Percentiles rank a stretch among this genome's conserved stretches.
These are phyloP conservation scores for Neurospora terricola DNA, from an alignment of 495 filamentous ascomycete genomes.

Conservation along the genomic window DNA sequence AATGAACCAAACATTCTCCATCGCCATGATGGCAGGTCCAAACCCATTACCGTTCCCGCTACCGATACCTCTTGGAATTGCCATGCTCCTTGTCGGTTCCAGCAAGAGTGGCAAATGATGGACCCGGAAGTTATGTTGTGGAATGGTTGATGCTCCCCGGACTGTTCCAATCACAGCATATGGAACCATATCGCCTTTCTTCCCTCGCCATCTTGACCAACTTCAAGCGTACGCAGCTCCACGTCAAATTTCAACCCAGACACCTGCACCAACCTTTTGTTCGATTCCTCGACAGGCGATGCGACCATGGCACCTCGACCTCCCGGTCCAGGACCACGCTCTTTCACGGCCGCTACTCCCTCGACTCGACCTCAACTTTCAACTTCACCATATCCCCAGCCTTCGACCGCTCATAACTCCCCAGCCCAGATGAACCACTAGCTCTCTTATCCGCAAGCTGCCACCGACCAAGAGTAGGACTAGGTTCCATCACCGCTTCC, in stretches of 20 bases:
- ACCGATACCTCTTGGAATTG: conserved; percentile 15
- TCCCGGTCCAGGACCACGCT: background rate
- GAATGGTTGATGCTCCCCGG: background rate
- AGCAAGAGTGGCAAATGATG: background rate
- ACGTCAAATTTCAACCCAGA: conserved; percentile 19
- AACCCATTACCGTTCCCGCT: conserved; percentile 17
- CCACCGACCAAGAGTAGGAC: conserved; percentile 20
- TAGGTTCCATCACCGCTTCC: conserved; percentile 16
- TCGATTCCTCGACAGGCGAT: conserved; percentile 4
- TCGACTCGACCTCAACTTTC: background rate
- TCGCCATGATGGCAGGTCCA: conserved; percentile 16
- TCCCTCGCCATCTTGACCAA: background rate
- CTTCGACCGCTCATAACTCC: background rate
- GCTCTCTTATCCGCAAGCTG: background rate
- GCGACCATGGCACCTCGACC: background rate
- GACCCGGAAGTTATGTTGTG: background rate
- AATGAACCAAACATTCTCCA: conserved; percentile 16
- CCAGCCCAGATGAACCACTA: background rate
- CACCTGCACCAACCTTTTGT: conserved; percentile 2
- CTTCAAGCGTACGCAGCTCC: conserved; percentile 7
- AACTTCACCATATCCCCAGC: background rate
- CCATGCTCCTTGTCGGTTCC: conserved; percentile 10
- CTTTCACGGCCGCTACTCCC: background rate
- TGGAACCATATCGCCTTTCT: background rate
- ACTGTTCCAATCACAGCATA: background rate